phyloP scores from a whole-genome alignment of 306 rosid species.

The Quercus suber region DNA sequence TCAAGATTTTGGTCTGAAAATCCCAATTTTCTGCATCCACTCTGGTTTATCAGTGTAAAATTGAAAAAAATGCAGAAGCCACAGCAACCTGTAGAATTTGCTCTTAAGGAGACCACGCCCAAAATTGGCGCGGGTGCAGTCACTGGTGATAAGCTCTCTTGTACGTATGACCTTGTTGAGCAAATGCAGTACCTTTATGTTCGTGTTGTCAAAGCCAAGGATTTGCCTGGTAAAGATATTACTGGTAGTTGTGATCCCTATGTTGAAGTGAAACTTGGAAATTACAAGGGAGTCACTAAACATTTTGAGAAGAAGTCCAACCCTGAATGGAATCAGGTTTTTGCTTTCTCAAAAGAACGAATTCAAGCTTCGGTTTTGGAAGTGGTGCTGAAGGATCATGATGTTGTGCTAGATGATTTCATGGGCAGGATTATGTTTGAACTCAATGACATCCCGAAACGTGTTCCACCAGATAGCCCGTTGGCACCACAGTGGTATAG shows the following conservation, averaged over 20 bases:
- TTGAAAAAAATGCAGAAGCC: slow-evolving; percentile 67
- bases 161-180: slow-evolving; percentile 88
- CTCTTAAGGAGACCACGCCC: slow-evolving; percentile 80
- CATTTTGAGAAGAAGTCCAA: slow-evolving; percentile 82
- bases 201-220: slow-evolving; percentile 81
- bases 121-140: slow-evolving; percentile 72
- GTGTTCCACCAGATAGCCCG: slow-evolving; percentile 86
- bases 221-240: slow-evolving; percentile 78
- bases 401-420: slow-evolving; percentile 68
- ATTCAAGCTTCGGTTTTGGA: slow-evolving; percentile 83
- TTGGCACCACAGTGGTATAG: slow-evolving; percentile 95
- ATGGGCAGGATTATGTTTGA: slow-evolving; percentile 72
- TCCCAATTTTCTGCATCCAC: slow-evolving; percentile 1
- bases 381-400: slow-evolving; percentile 78
- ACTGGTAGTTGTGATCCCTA: slow-evolving; percentile 89
- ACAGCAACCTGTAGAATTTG: slow-evolving; percentile 61
- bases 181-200: slow-evolving; percentile 91
- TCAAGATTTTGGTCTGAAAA: background rate
- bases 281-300: slow-evolving; percentile 69
- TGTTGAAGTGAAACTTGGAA: slow-evolving; percentile 87
- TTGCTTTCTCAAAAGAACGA: slow-evolving; percentile 82
- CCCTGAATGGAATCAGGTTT: slow-evolving; percentile 79
- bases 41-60: slow-evolving; percentile 15
- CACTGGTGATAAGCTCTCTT: slow-evolving; percentile 66
- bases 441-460: slow-evolving; percentile 68